phyloP scores from a whole-genome alignment of 352 stramenopile species.

The Globisporangium apiculatum region DNA sequence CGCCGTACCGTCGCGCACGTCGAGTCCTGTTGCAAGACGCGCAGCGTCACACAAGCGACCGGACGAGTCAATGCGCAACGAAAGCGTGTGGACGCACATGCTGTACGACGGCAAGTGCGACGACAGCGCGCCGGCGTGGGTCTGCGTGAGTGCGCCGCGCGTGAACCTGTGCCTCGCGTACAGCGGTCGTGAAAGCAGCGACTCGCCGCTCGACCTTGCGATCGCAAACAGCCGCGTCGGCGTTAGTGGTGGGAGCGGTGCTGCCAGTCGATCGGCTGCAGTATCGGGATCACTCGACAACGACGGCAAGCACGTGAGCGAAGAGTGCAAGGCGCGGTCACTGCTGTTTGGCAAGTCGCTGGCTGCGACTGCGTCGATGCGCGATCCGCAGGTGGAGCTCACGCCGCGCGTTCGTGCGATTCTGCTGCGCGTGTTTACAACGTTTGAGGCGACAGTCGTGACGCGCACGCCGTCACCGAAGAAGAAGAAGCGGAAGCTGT shows the following conservation, averaged over 20 bases:
- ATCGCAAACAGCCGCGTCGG: slow-evolving; percentile 6
- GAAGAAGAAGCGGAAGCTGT: slow-evolving; percentile 46
- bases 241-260: not conserved
- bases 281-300: not conserved
- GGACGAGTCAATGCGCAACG: slow-evolving; percentile 6
- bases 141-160: slow-evolving; percentile 28
- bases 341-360: slow-evolving; percentile 3
- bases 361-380: not conserved
- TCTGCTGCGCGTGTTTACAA: slow-evolving; percentile 33
- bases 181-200: slow-evolving; percentile 22
- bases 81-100: slow-evolving; percentile 14
- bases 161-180: slow-evolving; percentile 41
- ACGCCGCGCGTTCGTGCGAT: slow-evolving; percentile 21
- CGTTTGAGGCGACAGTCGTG: slow-evolving; percentile 17
- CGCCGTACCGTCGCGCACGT: slow-evolving; percentile 6
- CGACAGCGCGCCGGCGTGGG: slow-evolving; percentile 24
- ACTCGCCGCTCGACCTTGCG: slow-evolving; percentile 6
- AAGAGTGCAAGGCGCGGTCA: slow-evolving; percentile 1
- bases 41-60: not conserved
- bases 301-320: slow-evolving; percentile 1
- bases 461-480: slow-evolving; percentile 22
- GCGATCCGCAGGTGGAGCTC: slow-evolving; percentile 13
- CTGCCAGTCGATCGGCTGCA: not conserved
- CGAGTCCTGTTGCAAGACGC: slow-evolving; percentile 10
- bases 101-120: slow-evolving; percentile 12